A percentile compares a stretch with the other conserved stretches of the same genome.
These are phyloP conservation scores for Coemansia sp. DNA, from an alignment of 192 early-diverging fungal genomes.

Conservation along the genomic window DNA sequence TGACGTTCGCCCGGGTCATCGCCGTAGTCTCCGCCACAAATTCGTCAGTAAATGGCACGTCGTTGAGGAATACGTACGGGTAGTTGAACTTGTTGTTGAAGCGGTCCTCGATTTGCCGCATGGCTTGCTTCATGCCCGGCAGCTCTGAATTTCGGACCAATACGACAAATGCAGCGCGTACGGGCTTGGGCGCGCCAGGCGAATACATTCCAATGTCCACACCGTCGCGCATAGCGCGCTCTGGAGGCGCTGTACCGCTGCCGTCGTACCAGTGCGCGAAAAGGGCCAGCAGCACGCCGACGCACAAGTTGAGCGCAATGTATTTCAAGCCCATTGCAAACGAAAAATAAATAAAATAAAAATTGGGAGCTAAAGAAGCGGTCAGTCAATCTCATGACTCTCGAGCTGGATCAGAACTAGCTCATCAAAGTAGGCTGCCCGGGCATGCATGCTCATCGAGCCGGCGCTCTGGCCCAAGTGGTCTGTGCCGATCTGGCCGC, in stretches of 20 bases:
- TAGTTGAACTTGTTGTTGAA: slow-evolving; percentile 78
- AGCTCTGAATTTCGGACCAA: slow-evolving; percentile 75
- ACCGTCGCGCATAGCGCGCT: slow-evolving; percentile 9
- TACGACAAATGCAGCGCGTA: slow-evolving; percentile 76
- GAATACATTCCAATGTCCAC: slow-evolving; percentile 17
- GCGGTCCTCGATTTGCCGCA: slow-evolving; percentile 66
- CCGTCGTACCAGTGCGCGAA: slow-evolving; percentile 1
- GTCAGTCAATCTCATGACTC: slow-evolving; percentile 12
- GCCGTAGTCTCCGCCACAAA: slow-evolving; percentile 59
- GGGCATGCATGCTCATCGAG: slow-evolving; percentile 17
- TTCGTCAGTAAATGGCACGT: slow-evolving; percentile 68
- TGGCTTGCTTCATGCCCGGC: slow-evolving; percentile 56
- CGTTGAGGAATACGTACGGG: slow-evolving; percentile 83
- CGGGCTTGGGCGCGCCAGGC: slow-evolving; percentile 24
- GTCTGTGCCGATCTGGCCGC: slow-evolving; percentile 26
- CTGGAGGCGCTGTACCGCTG: background rate
- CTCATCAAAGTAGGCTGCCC: slow-evolving; percentile 41
- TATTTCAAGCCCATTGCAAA: slow-evolving; percentile 1
- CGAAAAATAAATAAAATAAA: slow-evolving; percentile 1
- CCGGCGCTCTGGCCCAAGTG: slow-evolving; percentile 22
- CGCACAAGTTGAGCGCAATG: slow-evolving; percentile 18
- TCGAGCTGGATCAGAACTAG: slow-evolving; percentile 50
- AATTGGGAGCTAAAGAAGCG: background rate
- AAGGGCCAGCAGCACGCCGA: slow-evolving; percentile 35
- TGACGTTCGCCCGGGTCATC: slow-evolving; percentile 30